Evolutionary conservation across 192 early-diverging fungal species (phyloP).

Genomic region (Lobulomyces angularis): DNA sequence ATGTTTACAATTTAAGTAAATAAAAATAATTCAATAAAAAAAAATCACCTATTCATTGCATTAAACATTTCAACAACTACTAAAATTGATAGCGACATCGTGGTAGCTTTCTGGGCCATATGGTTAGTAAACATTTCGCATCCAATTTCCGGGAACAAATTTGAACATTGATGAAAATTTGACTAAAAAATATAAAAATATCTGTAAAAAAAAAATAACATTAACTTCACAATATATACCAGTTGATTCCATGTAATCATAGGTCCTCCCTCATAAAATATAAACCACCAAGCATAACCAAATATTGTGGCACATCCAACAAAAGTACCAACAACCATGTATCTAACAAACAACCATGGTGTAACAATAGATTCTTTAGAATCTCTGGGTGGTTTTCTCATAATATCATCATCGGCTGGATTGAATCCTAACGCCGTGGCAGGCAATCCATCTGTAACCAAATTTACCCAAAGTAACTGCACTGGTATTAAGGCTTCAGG

Average conservation of each 20-base stretch:
- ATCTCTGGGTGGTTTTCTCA: conserved; percentile 79
- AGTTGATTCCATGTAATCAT: conserved; percentile 79
- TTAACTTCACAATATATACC: conserved; percentile 43
- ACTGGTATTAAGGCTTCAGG: conserved; percentile 96
- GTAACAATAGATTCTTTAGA: conserved; percentile 83
- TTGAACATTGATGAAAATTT: conserved; percentile 81
- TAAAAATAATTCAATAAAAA: no score
- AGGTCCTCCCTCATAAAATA: conserved; percentile 79
- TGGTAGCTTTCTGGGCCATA: conserved; percentile 76
- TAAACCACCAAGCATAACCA: conserved; percentile 98
- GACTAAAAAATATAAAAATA: conserved; percentile 54
- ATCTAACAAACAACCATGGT: conserved; percentile 89
- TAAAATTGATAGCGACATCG: conserved; percentile 87
- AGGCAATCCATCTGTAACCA: conserved; percentile 94
- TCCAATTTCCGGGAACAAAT: conserved; percentile 81
- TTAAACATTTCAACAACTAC: conserved; percentile 99
- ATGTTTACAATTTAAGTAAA: no score
- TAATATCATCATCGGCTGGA: conserved; percentile 91
- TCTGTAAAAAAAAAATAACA: background rate
- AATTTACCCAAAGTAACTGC: conserved; percentile 96
- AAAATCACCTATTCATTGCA: conserved; percentile 69
- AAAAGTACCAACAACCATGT: conserved; percentile 81
- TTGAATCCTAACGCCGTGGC: conserved; percentile 98
- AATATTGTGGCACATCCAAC: conserved; percentile 89
- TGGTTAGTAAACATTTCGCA: conserved; percentile 79